phyloP scores from a whole-genome alignment of 2,329 filamentous ascomycete species.

The Magnaporthales sp. region DNA sequence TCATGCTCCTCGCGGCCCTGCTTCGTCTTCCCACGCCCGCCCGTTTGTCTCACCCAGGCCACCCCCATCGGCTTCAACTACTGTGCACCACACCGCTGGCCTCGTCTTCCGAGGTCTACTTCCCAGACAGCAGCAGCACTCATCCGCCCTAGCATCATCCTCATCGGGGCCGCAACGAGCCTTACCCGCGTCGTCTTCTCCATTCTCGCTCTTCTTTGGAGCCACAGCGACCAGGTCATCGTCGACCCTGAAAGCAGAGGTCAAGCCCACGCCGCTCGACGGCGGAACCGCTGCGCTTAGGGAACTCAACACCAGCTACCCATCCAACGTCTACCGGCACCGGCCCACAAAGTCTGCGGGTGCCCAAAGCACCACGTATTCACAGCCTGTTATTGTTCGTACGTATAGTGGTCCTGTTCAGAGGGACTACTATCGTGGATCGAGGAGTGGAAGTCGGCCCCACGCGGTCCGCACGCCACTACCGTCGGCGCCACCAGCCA shows the following conservation, averaged over 20 bases:
- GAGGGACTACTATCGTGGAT: slow-evolving; percentile 16
- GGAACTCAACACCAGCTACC: slow-evolving; percentile 49
- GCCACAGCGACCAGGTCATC: slow-evolving; percentile 35
- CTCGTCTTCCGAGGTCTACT: not conserved
- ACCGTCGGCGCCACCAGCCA: slow-evolving; percentile 12
- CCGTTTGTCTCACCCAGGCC: not conserved
- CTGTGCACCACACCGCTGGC: slow-evolving; percentile 1
- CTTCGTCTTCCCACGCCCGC: not conserved
- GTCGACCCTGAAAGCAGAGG: slow-evolving; percentile 40
- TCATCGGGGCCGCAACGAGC: slow-evolving; percentile 17
- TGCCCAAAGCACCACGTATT: slow-evolving; percentile 49
- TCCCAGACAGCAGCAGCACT: not conserved
- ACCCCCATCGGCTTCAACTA: slow-evolving; percentile 4
- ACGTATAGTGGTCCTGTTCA: slow-evolving; percentile 46
- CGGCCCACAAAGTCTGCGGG: slow-evolving; percentile 48
- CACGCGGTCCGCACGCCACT: slow-evolving; percentile 21
- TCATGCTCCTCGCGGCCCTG: not conserved
- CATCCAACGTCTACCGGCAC: slow-evolving; percentile 35
- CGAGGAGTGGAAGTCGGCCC: slow-evolving; percentile 18
- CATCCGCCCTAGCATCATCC: slow-evolving; percentile 13
- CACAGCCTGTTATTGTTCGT: slow-evolving; percentile 56
- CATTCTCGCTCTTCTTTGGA: slow-evolving; percentile 39
- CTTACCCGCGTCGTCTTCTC: slow-evolving; percentile 30
- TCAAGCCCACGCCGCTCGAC: slow-evolving; percentile 46
- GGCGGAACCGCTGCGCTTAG: slow-evolving; percentile 48